Evolutionary conservation across 202 grass and related monocot genomes (phyloP).

Genomic region (Elaeis oleifera): DNA sequence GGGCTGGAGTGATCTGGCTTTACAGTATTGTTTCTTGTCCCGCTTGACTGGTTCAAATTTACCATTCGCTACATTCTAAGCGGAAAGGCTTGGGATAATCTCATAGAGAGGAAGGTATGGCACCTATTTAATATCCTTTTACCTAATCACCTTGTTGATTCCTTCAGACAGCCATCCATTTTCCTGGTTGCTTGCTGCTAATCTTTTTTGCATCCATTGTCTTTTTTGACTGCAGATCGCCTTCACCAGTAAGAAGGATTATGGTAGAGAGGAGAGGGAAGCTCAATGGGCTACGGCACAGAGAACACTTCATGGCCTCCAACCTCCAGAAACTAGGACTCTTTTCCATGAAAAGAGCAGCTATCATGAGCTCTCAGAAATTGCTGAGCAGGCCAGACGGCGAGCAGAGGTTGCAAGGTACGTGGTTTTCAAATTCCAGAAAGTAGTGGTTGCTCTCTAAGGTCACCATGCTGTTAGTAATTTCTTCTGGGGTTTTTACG

Average conservation of each 20-base stretch:
- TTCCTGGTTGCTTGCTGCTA: constrained; percentile 7
- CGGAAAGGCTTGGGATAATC: constrained; percentile 83
- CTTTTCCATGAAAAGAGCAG: constrained; percentile 83
- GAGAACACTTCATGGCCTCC: constrained; percentile 93
- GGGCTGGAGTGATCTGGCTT: constrained; percentile 95
- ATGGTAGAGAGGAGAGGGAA: constrained; percentile 77
- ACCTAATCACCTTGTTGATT: too few relatives aligned
- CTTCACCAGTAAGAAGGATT: constrained; percentile 96
- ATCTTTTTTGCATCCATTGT: background rate
- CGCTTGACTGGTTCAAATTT: constrained; percentile 77
- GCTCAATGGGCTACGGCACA: constrained; percentile 87
- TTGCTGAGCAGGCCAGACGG: constrained; percentile 88
- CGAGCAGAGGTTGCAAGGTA: constrained; percentile 86
- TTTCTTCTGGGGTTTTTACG: too few relatives aligned
- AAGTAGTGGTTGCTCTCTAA: too few relatives aligned
- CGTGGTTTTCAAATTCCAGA: too few relatives aligned
- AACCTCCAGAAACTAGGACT: constrained; percentile 42
- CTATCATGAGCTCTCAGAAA: constrained; percentile 96
- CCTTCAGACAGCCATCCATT: background rate
- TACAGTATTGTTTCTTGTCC: constrained; percentile 80
- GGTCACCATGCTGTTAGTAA: too few relatives aligned
- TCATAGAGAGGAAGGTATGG: constrained; percentile 77
- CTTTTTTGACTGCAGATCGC: constrained; percentile 32
- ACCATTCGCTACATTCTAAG: constrained; percentile 81
- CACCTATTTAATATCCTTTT: background rate